phyloP scores from a whole-genome alignment of 2,329 filamentous ascomycete genomes.

The Fusarium keratoplasticum region DNA sequence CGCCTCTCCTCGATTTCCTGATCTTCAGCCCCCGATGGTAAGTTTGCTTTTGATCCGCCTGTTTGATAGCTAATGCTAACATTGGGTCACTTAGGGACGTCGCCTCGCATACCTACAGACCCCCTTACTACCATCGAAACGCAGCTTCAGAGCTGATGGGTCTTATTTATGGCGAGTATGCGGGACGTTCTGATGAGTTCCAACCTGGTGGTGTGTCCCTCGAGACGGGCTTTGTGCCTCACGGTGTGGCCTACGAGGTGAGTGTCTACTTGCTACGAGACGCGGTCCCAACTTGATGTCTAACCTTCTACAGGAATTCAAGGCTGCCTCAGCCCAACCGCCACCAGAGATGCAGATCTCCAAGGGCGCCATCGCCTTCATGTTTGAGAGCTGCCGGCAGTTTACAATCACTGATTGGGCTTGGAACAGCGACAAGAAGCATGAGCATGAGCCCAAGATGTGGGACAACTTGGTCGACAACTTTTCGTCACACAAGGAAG shows the following conservation, averaged over 20 bases:
- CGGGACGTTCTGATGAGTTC: constrained; percentile 37
- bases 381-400: constrained; percentile 42
- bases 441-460: constrained; percentile 43
- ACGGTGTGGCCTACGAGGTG: constrained; percentile 36
- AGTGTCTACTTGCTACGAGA: no score
- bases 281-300: no score
- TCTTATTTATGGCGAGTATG: constrained; percentile 55
- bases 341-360: constrained; percentile 38
- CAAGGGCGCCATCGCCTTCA: constrained; percentile 39
- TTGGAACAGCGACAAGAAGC: constrained; percentile 42
- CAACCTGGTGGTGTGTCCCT: constrained; percentile 34
- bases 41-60: not conserved
- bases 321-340: constrained; percentile 34
- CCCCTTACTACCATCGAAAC: constrained; percentile 75
- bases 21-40: constrained; percentile 73
- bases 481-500: constrained; percentile 36
- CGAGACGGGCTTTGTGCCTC: constrained; percentile 33
- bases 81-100: constrained; percentile 57
- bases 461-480: constrained; percentile 42
- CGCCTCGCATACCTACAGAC: constrained; percentile 70
- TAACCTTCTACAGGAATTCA: constrained; percentile 28
- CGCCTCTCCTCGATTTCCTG: constrained; percentile 72
- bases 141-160: constrained; percentile 69
- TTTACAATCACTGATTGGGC: constrained; percentile 42
- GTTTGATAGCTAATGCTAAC: not conserved